These are phyloP conservation scores for Paramyrothecium roridum DNA, from an alignment of 2,329 filamentous ascomycete species.

Conservation along the genomic window DNA sequence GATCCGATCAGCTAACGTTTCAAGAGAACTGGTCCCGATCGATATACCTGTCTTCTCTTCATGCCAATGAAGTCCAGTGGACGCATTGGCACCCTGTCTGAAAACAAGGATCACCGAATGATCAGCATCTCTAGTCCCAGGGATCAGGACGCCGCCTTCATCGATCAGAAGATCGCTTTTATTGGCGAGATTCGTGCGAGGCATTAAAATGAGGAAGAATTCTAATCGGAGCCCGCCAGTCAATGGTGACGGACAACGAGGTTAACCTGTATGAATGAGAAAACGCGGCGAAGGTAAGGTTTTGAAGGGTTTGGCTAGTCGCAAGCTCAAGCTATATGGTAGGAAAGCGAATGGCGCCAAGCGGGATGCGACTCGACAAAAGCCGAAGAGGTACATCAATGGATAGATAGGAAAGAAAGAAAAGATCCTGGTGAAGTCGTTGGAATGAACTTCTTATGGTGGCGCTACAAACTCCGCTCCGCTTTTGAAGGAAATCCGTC, in stretches of 20 bases:
- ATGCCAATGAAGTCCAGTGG: conserved; percentile 14
- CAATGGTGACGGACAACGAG: too few species aligned
- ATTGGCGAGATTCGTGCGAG: not conserved
- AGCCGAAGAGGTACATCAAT: too few species aligned
- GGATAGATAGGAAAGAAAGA: too few species aligned
- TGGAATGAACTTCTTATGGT: not conserved
- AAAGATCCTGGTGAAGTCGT: not conserved
- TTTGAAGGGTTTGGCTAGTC: too few species aligned
- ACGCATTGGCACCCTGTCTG: not conserved
- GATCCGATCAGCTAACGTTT: too few species aligned
- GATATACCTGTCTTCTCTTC: conserved; percentile 5
- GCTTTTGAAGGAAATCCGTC: not conserved
- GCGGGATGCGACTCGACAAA: too few species aligned
- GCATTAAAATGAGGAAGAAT: not conserved
- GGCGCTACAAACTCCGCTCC: not conserved
- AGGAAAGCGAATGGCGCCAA: too few species aligned
- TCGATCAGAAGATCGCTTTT: not conserved
- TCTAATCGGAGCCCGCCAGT: too few species aligned
- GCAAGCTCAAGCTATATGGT: too few species aligned
- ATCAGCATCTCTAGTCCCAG: not conserved
- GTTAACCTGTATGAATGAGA: too few species aligned
- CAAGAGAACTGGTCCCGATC: not conserved
- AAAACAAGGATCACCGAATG: not conserved
- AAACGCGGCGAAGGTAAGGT: too few species aligned
- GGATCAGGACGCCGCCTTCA: not conserved